Evolutionary conservation across 2,329 filamentous ascomycete species (phyloP).

Genomic region (Ceratocystis variospora): DNA sequence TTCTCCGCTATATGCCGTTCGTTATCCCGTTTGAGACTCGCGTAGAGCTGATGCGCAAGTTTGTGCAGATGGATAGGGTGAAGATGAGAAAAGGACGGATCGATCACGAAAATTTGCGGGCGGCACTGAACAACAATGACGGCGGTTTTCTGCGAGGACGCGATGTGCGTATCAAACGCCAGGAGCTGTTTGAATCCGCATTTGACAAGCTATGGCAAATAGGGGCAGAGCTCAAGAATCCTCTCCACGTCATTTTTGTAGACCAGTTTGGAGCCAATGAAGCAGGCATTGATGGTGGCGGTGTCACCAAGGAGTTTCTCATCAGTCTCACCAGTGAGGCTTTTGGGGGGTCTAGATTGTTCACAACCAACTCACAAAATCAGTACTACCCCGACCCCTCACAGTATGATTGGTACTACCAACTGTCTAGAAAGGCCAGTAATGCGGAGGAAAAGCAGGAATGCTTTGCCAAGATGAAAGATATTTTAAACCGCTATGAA

Average conservation of each 20-base stretch:
- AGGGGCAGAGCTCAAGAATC: constrained; percentile 75
- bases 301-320: constrained; percentile 94
- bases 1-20: constrained; percentile 92
- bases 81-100: constrained; percentile 49
- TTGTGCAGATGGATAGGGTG: constrained; percentile 57
- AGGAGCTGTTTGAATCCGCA: constrained; percentile 72
- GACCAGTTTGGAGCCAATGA: constrained; percentile 78
- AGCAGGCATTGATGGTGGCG: constrained; percentile 90
- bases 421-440: constrained; percentile 34
- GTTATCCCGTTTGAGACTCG: constrained; percentile 85
- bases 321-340: constrained; percentile 78
- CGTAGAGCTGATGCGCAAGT: constrained; percentile 85
- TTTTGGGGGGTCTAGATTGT: constrained; percentile 55
- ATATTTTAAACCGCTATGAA: constrained; percentile 63
- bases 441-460: neutral
- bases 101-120: constrained; percentile 21
- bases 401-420: constrained; percentile 54
- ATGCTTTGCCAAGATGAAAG: neutral
- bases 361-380: constrained; percentile 62
- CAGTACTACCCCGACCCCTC: constrained; percentile 77
- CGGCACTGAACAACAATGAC: constrained; percentile 8
- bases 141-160: constrained; percentile 34
- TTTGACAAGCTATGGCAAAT: constrained; percentile 70
- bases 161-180: constrained; percentile 65
- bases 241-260: constrained; percentile 91